A percentile compares a stretch with the other conserved stretches of the same genome.
Evolutionary conservation across 1,284 basidiomycete genomes (phyloP).

Genomic region (Athelia sp.): DNA sequence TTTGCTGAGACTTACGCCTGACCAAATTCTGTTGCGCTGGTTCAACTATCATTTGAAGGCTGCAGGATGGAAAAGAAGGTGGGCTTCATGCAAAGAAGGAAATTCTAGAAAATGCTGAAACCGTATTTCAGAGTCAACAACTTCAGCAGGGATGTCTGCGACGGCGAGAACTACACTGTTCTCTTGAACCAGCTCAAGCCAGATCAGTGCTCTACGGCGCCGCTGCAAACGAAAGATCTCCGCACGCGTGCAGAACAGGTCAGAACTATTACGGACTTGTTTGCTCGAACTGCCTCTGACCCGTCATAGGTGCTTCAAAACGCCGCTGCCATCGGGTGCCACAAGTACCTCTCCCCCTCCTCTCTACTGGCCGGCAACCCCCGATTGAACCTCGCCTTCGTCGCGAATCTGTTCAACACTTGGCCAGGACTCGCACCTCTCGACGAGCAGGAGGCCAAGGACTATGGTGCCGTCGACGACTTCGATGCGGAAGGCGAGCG

Average conservation of each 20-base stretch:
- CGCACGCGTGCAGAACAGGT: constrained; percentile 83
- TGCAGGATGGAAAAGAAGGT: constrained; percentile 87
- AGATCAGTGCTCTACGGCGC: constrained; percentile 87
- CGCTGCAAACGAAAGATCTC: constrained; percentile 83
- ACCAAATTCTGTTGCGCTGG: constrained; percentile 96
- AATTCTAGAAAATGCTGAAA: background rate
- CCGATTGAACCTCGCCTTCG: constrained; percentile 98
- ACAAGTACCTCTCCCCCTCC: constrained; percentile 92
- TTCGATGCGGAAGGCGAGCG: constrained; percentile 99
- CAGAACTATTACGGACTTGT: constrained; percentile 10
- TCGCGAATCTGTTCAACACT: constrained; percentile 98
- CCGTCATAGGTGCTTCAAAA: constrained; percentile 74
- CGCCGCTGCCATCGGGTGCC: constrained; percentile 89
- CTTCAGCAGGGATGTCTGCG: constrained; percentile 92
- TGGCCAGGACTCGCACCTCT: constrained; percentile 91
- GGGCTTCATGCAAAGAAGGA: constrained; percentile 14
- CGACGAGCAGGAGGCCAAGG: constrained; percentile 84
- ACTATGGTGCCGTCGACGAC: constrained; percentile 87
- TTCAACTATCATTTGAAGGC: constrained; percentile 99
- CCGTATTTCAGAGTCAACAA: constrained; percentile 75
- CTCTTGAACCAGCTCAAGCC: constrained; percentile 95
- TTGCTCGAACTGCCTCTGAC: no score
- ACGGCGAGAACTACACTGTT: constrained; percentile 97
- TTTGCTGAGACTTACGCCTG: constrained; percentile 88
- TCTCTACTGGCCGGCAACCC: constrained; percentile 93